Evolutionary conservation across 176 grass and related monocot species (phyloP), one percentile per base, ranked within the genome.

Genomic region (Chrysopogon serrulatus): DNA sequence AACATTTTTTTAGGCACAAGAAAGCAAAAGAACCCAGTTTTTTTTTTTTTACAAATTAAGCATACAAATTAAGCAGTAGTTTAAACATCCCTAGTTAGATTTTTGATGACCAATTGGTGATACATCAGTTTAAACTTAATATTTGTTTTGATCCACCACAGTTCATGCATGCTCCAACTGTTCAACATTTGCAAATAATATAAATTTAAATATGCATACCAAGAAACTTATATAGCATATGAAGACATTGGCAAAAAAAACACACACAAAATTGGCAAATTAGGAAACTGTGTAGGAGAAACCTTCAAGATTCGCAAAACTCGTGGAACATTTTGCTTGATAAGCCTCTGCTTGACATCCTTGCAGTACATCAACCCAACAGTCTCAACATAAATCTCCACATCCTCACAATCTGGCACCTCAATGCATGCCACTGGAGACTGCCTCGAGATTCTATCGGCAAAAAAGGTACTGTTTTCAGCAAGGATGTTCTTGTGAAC

Each of bases 341-440:
- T 83, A 71, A 97, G 72, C 73, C 91, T 92, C 48, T 88, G 91
- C 76, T 92, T 97, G 44, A 88, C 87, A 87, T 94, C 87, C 83
- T 97, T 97, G 77, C 89, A 97, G 56, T 97, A 97, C 89, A 97
- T 94, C 83, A 97, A 88, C 33, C 94, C 91, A 57, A 97, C 85
- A 26, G 94, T 97, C 71, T 94, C 91, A 0, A 97, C 91, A 68
- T 83, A 92, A 81, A 97, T 94, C 80, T 97, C 94, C 76, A 97
- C 94, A 90, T 97, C 94, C 60, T 97, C 94, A 40, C 91, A 97
- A 61, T 97, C 89, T 2, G 68, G 42, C 59, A 97, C 89, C 71
- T 97, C 94, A 59, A 90, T 61, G 85, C 79, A 90, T 5, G 91
- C 77, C 37, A 88, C 74, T 14, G 89, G 87, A 85, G 91, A 92